Conservation (phyloP, 2,329 filamentous ascomycete genomes). For the Daldinia sp. region DNA sequence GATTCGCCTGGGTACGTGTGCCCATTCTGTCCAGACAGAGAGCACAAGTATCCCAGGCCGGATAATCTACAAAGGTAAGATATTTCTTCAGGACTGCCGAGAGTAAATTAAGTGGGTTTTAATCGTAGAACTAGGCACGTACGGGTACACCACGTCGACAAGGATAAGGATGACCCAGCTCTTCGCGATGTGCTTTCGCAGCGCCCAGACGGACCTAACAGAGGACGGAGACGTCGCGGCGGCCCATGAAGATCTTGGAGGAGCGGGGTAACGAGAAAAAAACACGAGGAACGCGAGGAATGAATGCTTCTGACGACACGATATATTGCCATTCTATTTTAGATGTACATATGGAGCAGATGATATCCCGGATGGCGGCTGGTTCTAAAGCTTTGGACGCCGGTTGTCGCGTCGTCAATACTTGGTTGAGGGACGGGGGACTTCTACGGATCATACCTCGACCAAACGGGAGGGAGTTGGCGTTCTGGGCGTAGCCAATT, state of each 20-base stretch:
- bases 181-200: conserved; percentile 87
- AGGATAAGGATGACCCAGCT: conserved; percentile 83
- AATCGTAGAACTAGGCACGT: conserved; percentile 72
- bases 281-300: conserved; percentile 25
- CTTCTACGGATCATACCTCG: conserved; percentile 27
- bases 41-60: conserved; percentile 93
- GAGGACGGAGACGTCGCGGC: conserved; percentile 77
- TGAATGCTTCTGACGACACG: conserved; percentile 31
- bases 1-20: conserved; percentile 95
- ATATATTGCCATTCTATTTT: conserved; percentile 36
- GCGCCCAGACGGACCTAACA: conserved; percentile 81
- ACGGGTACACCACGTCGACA: conserved; percentile 88
- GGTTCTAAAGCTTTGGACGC: conserved; percentile 28
- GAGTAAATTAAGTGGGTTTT: conserved; percentile 7
- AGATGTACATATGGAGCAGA: conserved; percentile 42
- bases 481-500: conserved; percentile 37
- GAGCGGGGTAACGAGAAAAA: conserved; percentile 13
- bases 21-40: conserved; percentile 91
- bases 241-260: conserved; percentile 44
- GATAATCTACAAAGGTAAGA: conserved; percentile 92
- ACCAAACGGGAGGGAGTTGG: conserved; percentile 19
- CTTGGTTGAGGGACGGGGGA: conserved; percentile 25
- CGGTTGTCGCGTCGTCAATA: conserved; percentile 26
- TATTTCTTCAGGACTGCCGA: conserved; percentile 1
- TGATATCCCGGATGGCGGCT: conserved; percentile 38